These are phyloP conservation scores for Orychophragmus violaceus DNA, from an alignment of 345 rosid genomes.

Conservation along the genomic window DNA sequence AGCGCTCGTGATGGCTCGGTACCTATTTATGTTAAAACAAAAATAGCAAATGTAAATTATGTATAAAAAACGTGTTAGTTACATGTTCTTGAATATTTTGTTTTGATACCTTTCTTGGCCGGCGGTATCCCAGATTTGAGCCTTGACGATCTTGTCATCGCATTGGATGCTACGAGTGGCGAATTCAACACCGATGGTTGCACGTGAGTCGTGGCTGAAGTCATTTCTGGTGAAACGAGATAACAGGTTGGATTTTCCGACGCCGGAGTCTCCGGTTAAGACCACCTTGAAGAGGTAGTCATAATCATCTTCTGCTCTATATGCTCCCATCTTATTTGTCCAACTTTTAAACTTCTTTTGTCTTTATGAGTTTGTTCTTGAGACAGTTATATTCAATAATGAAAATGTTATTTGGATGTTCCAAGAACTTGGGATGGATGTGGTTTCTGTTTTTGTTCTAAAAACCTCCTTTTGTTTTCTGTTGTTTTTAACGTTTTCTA, in stretches of 20 bases:
- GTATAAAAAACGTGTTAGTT: neutral
- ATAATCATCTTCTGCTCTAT: conserved; percentile 65
- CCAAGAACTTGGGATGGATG: conserved; percentile 22
- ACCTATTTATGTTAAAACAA: conserved; percentile 15
- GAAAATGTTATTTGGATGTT: conserved; percentile 4
- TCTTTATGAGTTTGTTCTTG: neutral
- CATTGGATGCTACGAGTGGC: conserved; percentile 76
- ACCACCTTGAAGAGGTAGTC: conserved; percentile 83
- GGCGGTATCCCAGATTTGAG: conserved; percentile 97
- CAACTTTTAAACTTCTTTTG: neutral
- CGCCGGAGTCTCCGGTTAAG: conserved; percentile 84
- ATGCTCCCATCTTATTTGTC: conserved; percentile 41
- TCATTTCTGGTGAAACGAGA: conserved; percentile 78
- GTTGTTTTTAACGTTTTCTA: conserved; percentile 23
- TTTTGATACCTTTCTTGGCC: conserved; percentile 76
- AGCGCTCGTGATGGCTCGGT: conserved; percentile 89
- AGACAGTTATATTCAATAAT: neutral
- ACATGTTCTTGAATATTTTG: neutral
- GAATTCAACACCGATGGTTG: conserved; percentile 90
- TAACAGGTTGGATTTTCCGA: conserved; percentile 78
- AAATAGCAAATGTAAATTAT: no score
- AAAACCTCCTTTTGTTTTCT: conserved; percentile 1
- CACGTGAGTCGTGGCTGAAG: conserved; percentile 81
- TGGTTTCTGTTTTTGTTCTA: neutral
- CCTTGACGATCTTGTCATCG: conserved; percentile 80